Evolutionary conservation across 208 protist genomes (phyloP).

Genomic region (Trypanosomatidae sp.): DNA sequence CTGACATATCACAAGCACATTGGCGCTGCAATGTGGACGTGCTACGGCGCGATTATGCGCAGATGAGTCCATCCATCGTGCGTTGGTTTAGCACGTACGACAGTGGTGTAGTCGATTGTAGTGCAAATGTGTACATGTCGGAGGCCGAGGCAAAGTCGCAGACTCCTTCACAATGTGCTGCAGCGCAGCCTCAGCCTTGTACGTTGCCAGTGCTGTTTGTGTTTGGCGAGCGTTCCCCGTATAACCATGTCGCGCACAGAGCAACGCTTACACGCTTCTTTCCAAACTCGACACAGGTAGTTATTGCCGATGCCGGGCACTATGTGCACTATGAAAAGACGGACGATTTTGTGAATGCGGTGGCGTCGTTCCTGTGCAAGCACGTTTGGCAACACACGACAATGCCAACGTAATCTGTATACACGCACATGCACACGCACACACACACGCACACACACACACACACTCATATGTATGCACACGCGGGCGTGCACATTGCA

Average conservation of each 20-base stretch:
- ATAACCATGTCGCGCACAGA: slow-evolving; percentile 32
- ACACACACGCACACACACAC: too few relatives aligned
- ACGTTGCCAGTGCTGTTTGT: slow-evolving; percentile 71
- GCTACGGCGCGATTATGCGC: slow-evolving; percentile 21
- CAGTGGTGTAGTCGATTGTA: background rate
- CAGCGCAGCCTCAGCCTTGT: slow-evolving; percentile 27
- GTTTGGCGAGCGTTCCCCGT: slow-evolving; percentile 66
- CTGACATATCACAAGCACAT: too few relatives aligned
- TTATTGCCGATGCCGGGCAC: slow-evolving; percentile 49
- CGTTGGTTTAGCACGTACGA: slow-evolving; percentile 17
- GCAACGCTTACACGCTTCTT: slow-evolving; percentile 38
- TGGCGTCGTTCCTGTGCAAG: slow-evolving; percentile 46
- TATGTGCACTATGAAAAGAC: slow-evolving; percentile 84
- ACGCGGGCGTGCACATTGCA: too few relatives aligned
- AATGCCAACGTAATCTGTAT: background rate
- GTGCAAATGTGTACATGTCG: too few relatives aligned
- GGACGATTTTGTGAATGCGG: slow-evolving; percentile 40
- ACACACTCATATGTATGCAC: too few relatives aligned
- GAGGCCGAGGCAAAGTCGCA: background rate
- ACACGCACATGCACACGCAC: background rate
- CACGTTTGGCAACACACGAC: slow-evolving; percentile 5
- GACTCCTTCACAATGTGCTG: slow-evolving; percentile 1
- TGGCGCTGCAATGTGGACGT: slow-evolving; percentile 49
- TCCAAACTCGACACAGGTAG: slow-evolving; percentile 37
- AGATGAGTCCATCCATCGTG: slow-evolving; percentile 32